phyloP scores from a whole-genome alignment of 2,329 filamentous ascomycete species.

The Domatiomyces globalis region DNA sequence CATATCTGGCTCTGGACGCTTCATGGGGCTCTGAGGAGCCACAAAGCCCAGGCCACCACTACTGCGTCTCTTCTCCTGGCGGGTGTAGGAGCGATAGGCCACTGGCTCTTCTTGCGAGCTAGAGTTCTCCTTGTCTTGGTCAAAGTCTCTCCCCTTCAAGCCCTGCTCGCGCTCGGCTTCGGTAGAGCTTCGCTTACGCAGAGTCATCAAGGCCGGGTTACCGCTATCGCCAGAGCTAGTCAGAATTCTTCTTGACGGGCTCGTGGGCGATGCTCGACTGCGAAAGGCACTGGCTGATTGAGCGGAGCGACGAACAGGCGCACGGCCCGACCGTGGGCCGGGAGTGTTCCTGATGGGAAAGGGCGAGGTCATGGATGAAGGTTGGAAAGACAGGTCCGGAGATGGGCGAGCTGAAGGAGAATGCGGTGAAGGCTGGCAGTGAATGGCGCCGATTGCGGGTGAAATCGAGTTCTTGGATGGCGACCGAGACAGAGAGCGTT shows the following conservation, averaged over 20 bases:
- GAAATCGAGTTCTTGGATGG: constrained; percentile 62
- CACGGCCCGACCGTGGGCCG: constrained; percentile 45
- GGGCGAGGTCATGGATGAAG: constrained; percentile 34
- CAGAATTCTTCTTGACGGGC: constrained; percentile 65
- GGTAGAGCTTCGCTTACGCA: constrained; percentile 23
- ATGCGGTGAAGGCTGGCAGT: constrained; percentile 38
- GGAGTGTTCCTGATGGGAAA: constrained; percentile 52
- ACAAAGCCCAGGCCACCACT: constrained; percentile 38
- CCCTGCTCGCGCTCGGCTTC: constrained; percentile 36
- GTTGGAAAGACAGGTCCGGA: constrained; percentile 40
- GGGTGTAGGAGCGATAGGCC: constrained; percentile 26
- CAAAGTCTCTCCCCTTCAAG: constrained; percentile 22
- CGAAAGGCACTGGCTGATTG: constrained; percentile 33
- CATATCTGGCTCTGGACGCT: constrained; percentile 75
- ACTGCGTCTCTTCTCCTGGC: constrained; percentile 37
- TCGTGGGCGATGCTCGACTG: constrained; percentile 58
- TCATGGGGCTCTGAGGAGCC: constrained; percentile 57
- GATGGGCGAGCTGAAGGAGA: constrained; percentile 43
- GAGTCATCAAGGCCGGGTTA: constrained; percentile 44
- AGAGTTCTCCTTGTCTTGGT: constrained; percentile 16
- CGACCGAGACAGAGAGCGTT: constrained; percentile 82
- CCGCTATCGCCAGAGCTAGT: constrained; percentile 56
- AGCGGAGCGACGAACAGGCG: constrained; percentile 28
- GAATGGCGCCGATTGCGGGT: constrained; percentile 37
- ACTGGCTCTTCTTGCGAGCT: constrained; percentile 10